Evolutionary conservation across 2,329 filamentous ascomycete species (phyloP).

Genomic region (Xylariaceae sp.): DNA sequence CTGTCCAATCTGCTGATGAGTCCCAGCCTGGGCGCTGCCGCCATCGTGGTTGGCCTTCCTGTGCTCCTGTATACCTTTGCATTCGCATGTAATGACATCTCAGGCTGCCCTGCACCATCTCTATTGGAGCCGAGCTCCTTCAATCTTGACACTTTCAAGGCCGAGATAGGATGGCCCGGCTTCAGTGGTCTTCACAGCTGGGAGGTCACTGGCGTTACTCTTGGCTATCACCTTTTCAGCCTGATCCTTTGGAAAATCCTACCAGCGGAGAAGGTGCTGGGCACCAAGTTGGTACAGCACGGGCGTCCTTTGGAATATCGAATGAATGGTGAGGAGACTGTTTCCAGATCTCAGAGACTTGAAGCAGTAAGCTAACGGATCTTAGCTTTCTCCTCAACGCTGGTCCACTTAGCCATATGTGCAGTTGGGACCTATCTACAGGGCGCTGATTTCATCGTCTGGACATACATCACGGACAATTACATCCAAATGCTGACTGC

Average conservation of each 20-base stretch:
- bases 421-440: slow-evolving; percentile 70
- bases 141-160: slow-evolving; percentile 67
- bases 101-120: slow-evolving; percentile 81
- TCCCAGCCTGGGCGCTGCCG: slow-evolving; percentile 67
- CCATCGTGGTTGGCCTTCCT: slow-evolving; percentile 77
- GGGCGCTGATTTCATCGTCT: slow-evolving; percentile 79
- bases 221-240: slow-evolving; percentile 77
- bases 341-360: slow-evolving; percentile 2
- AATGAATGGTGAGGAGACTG: slow-evolving; percentile 61
- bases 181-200: slow-evolving; percentile 66
- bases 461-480: slow-evolving; percentile 91
- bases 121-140: slow-evolving; percentile 69
- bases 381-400: slow-evolving; percentile 69
- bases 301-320: slow-evolving; percentile 74
- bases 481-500: slow-evolving; percentile 81
- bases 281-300: slow-evolving; percentile 65
- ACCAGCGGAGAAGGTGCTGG: slow-evolving; percentile 68
- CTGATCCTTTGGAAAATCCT: slow-evolving; percentile 71
- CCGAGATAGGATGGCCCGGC: slow-evolving; percentile 81
- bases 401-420: slow-evolving; percentile 65
- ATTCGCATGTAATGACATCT: slow-evolving; percentile 88
- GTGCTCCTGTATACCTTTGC: slow-evolving; percentile 72
- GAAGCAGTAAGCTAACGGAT: slow-evolving; percentile 13
- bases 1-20: slow-evolving; percentile 5
- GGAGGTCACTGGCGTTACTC: slow-evolving; percentile 61